A percentile compares a stretch with the other conserved stretches of the same genome.
Conservation (phyloP, 768 basidiomycete genomes). For the Suillus decipiens region DNA sequence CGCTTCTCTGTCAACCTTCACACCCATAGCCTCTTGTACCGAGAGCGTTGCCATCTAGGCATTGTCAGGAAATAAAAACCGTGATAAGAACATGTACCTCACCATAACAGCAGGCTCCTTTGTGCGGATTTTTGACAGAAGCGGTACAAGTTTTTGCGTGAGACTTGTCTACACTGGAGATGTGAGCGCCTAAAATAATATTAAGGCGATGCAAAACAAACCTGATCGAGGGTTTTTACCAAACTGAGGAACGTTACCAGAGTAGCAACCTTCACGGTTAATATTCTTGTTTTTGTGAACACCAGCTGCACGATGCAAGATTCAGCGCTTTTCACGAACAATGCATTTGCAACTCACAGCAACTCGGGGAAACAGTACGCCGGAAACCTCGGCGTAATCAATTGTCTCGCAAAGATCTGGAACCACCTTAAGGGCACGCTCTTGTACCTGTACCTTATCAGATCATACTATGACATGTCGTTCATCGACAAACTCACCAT, state of each 20-base stretch:
- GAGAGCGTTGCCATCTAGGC: conserved; percentile 80
- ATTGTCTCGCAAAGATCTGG: conserved; percentile 90
- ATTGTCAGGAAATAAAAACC: conserved; percentile 6
- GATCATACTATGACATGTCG: conserved; percentile 11
- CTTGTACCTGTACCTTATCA: conserved; percentile 72
- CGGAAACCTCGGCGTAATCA: conserved; percentile 93
- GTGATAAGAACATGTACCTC: conserved; percentile 1
- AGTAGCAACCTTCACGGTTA: conserved; percentile 91
- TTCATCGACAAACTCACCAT: conserved; percentile 45
- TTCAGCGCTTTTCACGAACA: conserved; percentile 1
- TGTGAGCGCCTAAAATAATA: conserved; percentile 4
- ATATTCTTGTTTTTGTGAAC: conserved; percentile 87
- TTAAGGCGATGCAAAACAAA: conserved; percentile 30
- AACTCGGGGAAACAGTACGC: conserved; percentile 86
- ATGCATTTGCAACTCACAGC: conserved; percentile 59
- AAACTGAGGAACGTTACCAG: conserved; percentile 80
- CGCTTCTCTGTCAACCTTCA: conserved; percentile 91
- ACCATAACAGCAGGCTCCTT: conserved; percentile 97
- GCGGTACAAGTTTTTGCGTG: conserved; percentile 93
- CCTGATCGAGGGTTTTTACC: conserved; percentile 91
- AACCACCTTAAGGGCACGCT: conserved; percentile 80
- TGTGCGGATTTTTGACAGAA: conserved; percentile 92
- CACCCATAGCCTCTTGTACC: conserved; percentile 96
- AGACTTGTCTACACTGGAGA: conserved; percentile 63
- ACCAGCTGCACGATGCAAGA: conserved; percentile 59